Base-by-base conservation (phyloP, 2,329 filamentous ascomycete species). In the Colletotrichum trifolii region DNA sequence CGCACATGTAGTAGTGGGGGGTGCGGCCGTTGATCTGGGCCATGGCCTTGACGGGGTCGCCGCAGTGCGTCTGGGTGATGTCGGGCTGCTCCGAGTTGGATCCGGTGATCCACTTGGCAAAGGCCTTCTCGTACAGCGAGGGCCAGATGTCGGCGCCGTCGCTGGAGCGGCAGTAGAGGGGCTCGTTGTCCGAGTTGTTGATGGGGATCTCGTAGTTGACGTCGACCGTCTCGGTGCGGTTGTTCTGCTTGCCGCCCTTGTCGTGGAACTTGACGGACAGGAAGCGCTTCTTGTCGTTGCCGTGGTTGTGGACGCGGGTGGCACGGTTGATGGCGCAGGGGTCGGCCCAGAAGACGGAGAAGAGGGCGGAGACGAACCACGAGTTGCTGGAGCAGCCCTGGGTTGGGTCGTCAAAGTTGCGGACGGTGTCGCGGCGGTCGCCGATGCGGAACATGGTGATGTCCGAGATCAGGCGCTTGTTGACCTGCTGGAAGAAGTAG, bases 121-220 rank as follows among this genome's bases (percentile, higher is more conserved):
- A 82, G 12, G 80, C 80, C 76, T 82, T 82, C 74, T 82, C 80
- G 71, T 82, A 82, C 48, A 82, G 73, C 34, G 76, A 72, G 2
- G 80, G 80, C 80, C 80, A 82, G 64, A 81, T 75, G 68, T 81
- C 78, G 63, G 74, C 73, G 12, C 75, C 75, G 68, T 79, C 77
- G 64, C 73, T 76, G 12, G 80, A 76, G 66, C 75, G 78, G 69
- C 76, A 79, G 73, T 81, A 82, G 33, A 81, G 67, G 33, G 77
- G 78, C 70, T 76, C 72, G 68, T 78, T 76, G 73, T 74, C 77
- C 10, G 77, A 78, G 73, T 81, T 82, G 74, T 81, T 80, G 60
- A 81, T 74, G 8, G 78, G 78, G 60, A 81, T 75, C 64, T 78
- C 73, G 66, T 80, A 80, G 74, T 81, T 76, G 54, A 82, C 80